Evolutionary conservation across 2,329 filamentous ascomycete genomes (phyloP).

Genomic region (Colletotrichum chrysophilum): DNA sequence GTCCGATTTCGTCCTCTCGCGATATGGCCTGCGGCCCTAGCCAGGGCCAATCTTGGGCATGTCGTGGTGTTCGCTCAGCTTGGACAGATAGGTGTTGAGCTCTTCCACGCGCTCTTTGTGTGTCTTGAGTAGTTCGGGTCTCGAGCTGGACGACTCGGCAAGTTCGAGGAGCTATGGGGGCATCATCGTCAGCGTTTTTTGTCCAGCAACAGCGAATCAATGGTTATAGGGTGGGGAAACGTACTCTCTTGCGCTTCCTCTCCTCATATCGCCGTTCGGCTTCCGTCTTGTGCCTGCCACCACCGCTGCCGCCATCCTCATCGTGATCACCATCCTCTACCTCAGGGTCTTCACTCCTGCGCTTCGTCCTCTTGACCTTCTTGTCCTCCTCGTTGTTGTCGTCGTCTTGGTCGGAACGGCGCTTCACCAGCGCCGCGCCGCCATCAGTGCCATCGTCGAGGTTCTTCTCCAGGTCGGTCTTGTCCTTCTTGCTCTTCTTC

Average conservation of each 20-base stretch:
- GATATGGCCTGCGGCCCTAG: constrained; percentile 29
- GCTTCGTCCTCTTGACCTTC: constrained; percentile 15
- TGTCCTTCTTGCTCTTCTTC: constrained; percentile 66
- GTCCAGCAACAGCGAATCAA: background rate
- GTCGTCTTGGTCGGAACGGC: constrained; percentile 31
- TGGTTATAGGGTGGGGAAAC: constrained; percentile 33
- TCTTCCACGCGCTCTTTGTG: constrained; percentile 98
- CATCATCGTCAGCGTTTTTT: background rate
- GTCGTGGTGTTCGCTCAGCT: constrained; percentile 95
- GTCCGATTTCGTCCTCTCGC: background rate
- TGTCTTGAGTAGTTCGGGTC: constrained; percentile 86
- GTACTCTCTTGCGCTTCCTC: constrained; percentile 77
- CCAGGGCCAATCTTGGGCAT: constrained; percentile 78
- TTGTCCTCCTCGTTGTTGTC: constrained; percentile 28
- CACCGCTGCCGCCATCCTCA: constrained; percentile 33
- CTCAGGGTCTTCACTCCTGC: constrained; percentile 30
- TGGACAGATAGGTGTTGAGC: constrained; percentile 90
- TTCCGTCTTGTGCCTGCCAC: constrained; percentile 73
- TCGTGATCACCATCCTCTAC: constrained; percentile 35
- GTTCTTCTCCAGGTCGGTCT: constrained; percentile 52
- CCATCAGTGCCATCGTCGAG: constrained; percentile 40
- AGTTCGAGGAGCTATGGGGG: constrained; percentile 75
- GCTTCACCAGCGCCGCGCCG: constrained; percentile 50
- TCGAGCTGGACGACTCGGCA: constrained; percentile 61
- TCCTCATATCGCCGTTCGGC: constrained; percentile 84